Percentiles rank a stretch among this genome's conserved stretches.
These are phyloP conservation scores for Podaxis mareebaensis DNA, from an alignment of 768 basidiomycete species.

Conservation along the genomic window DNA sequence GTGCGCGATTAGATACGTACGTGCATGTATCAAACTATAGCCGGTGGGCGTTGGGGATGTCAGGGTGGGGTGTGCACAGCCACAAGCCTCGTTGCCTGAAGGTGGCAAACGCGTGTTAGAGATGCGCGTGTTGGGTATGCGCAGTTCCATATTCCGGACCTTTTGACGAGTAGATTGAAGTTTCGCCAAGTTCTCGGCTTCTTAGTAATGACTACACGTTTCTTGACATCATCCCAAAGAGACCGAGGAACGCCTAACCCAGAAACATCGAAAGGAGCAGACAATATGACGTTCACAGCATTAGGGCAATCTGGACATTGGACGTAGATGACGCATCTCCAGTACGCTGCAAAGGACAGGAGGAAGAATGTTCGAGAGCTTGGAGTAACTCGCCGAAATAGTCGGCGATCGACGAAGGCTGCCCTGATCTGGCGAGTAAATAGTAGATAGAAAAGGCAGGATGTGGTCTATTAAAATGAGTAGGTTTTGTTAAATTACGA, in stretches of 20 bases:
- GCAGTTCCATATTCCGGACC: not conserved
- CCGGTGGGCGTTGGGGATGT: not conserved
- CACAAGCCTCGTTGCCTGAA: slow-evolving; percentile 2
- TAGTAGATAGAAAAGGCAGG: not conserved
- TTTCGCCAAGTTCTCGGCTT: not conserved
- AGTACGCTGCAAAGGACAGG: not conserved
- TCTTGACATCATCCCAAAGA: not conserved
- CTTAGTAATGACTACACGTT: not conserved
- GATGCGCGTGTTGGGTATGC: not conserved
- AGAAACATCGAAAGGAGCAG: not conserved
- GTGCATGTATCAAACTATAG: slow-evolving; percentile 3
- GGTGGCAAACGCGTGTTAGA: not conserved
- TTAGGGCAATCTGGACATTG: not conserved
- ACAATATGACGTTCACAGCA: not conserved
- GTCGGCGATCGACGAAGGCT: not conserved
- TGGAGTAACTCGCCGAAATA: not conserved
- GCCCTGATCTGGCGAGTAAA: not conserved
- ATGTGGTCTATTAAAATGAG: not conserved
- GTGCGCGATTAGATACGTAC: slow-evolving; percentile 12
- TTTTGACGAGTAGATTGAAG: not conserved
- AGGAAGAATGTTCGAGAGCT: not conserved
- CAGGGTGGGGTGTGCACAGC: not conserved
- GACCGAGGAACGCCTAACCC: not conserved
- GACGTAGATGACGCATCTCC: not conserved
- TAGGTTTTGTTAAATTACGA: not conserved